Base-by-base conservation (phyloP, 257 asterid genomes). In the Handroanthus guayacan region DNA sequence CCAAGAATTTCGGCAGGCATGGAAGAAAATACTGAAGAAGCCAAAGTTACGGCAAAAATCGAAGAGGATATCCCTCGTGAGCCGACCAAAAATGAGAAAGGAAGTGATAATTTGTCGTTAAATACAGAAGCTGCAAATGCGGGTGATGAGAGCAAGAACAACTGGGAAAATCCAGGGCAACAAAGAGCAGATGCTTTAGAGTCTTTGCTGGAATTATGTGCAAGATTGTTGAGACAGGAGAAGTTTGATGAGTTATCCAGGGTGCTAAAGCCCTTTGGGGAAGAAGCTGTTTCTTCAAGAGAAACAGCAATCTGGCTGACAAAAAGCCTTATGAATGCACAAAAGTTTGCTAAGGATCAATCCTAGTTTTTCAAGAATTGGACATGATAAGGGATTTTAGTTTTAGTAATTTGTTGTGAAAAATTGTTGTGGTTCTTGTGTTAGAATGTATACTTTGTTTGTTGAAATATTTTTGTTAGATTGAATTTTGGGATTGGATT, bases 231-330 rank as follows among this genome's bases (percentile, higher is more conserved):
- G 36, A 93, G 91, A 84, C 97, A 92, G 81, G 89, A 93, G 72
- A 95, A 95, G 64, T 86, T 91, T 5, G 99, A 93, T 5, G 99
- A 95, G 88, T 92, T 95, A 2, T 84, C 90, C 3, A 97, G 94
- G 3, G 93, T 95, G 82, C 83, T 95, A 6, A 92, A 91, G 67
- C 97, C 99, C 12, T 95, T 95, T 58, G 92, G 99, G 0, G 97
- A 91, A 39, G 99, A 92, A 8, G 66, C 80, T 0, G 97, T 92
- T 5, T 95, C 99, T 10, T 95, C 99, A 0, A 81, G 99, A 80
- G 98, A 92, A 74, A 95, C 99, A 3, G 97, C 99, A 38, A 95
- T 95, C 69, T 95, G 98, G 98, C 85, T 95, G 75, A 88, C 99
- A 1, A 95, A 95, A 67, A 91, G 90, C 83, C 88, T 92, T 3